Base-by-base conservation (phyloP, 192 early-diverging fungal genomes). In the Rhizoclosmatium globosum region DNA sequence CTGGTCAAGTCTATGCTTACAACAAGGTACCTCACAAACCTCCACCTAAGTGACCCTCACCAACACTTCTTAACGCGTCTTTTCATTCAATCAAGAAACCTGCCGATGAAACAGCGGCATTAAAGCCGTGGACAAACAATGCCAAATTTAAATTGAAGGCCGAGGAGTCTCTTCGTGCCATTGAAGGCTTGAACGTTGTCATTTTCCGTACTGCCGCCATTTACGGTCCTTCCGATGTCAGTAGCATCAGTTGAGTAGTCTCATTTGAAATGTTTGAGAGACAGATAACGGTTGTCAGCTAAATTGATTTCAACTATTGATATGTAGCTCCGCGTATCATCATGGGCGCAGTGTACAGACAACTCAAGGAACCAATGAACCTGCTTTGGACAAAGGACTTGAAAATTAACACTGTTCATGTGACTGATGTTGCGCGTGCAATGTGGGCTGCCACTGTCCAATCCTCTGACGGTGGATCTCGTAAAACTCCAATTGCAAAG, bases 341-440 rank as follows among this genome's bases (percentile, higher is more conserved):
- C 48, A 93, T 94, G 59, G 97, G 95, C 66, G 93, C 94, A 58
- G 92, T 99, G 15, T 97, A 97, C 83, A 82, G 93, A 57, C 89
- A 91, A 39, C 75, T 92, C 39, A 87, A 91, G 47, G 93, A 96
- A 81, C 91, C 93, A 75, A 98, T 99, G 97, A 94, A 94, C 44
- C 89, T 97, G 53, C 84, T 99, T 57, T 99, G 97, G 97, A 94
- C 93, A 44, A 94, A 94, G 74, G 94, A 94, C 69, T 80, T 98
- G 50, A 94, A 94, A 68, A 89, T 98, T 79, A 97, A 95, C 85
- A 99, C 97, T 1, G 97, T 99, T 9, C 97, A 99, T 83, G 95
- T 99, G 0, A 44, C 71, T 21, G 97, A 99, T 81, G 96, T 97
- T 2, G 84, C 85, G 44, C 50, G 80, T 65, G 88, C 85, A 0